Evolutionary conservation across 73 alveolate species (phyloP).

Genomic region (Stentor roeselii): DNA sequence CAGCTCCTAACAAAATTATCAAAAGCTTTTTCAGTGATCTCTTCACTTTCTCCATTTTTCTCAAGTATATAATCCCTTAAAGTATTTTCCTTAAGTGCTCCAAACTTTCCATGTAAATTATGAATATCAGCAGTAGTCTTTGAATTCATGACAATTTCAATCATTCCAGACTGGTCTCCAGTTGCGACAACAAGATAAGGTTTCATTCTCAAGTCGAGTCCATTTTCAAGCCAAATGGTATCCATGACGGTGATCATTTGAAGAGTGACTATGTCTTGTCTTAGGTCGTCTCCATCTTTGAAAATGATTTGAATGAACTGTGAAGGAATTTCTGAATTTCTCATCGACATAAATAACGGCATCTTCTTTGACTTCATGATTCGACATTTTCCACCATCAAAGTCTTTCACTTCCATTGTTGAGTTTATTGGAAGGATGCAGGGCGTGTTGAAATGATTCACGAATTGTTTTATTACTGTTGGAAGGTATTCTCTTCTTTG

Average conservation of each 20-base stretch:
- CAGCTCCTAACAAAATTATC: slow-evolving; percentile 80
- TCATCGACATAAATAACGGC: slow-evolving; percentile 55
- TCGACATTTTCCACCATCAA: slow-evolving; percentile 50
- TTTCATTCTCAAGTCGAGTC: slow-evolving; percentile 86
- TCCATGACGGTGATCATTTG: slow-evolving; percentile 91
- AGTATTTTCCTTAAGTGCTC: slow-evolving; percentile 58
- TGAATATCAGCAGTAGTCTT: slow-evolving; percentile 45
- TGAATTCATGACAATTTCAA: slow-evolving; percentile 87
- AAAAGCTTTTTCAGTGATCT: slow-evolving; percentile 52
- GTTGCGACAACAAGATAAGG: slow-evolving; percentile 95
- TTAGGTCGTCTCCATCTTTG: slow-evolving; percentile 93
- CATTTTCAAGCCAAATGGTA: slow-evolving; percentile 90
- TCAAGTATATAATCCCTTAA: slow-evolving; percentile 51
- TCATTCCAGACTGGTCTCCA: slow-evolving; percentile 90
- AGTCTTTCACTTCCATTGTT: slow-evolving; percentile 14
- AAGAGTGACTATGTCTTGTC: slow-evolving; percentile 90
- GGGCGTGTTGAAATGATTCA: neutral
- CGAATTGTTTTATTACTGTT: neutral
- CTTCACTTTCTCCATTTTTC: slow-evolving; percentile 36
- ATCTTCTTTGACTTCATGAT: slow-evolving; percentile 63
- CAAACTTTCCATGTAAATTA: slow-evolving; percentile 32
- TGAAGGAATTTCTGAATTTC: slow-evolving; percentile 50
- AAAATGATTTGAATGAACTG: slow-evolving; percentile 20
- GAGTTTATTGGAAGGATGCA: neutral
- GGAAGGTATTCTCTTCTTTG: neutral